phyloP scores from a whole-genome alignment of 2,329 filamentous ascomycete genomes.

The Phialophora verrucosa region DNA sequence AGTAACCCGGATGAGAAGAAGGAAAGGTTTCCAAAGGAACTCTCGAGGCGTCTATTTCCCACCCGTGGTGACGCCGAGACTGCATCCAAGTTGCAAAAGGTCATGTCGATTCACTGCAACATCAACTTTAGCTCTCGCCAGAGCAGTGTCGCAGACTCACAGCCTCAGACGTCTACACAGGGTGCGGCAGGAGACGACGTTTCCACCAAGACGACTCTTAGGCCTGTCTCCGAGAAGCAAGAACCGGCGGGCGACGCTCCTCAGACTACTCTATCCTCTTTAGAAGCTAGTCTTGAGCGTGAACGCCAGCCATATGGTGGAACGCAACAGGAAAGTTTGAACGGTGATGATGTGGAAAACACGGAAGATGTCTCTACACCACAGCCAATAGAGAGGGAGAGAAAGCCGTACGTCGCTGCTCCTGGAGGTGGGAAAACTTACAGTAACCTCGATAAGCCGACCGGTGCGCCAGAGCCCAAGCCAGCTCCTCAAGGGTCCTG shows the following conservation, averaged over 20 bases:
- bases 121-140: slow-evolving; percentile 50
- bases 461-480: slow-evolving; percentile 18
- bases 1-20: slow-evolving; percentile 67
- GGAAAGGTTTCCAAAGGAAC: slow-evolving; percentile 78
- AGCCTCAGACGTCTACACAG: slow-evolving; percentile 30
- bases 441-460: slow-evolving; percentile 44
- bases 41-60: slow-evolving; percentile 76
- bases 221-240: slow-evolving; percentile 26
- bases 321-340: slow-evolving; percentile 1
- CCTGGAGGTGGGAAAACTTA: slow-evolving; percentile 66
- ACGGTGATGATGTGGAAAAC: slow-evolving; percentile 46
- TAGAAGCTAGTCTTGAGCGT: slow-evolving; percentile 48
- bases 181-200: slow-evolving; percentile 30
- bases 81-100: slow-evolving; percentile 65
- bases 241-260: slow-evolving; percentile 13
- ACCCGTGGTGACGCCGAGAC: slow-evolving; percentile 60
- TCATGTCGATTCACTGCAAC: slow-evolving; percentile 61
- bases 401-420: slow-evolving; percentile 67
- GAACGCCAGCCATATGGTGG: slow-evolving; percentile 29
- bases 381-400: slow-evolving; percentile 67
- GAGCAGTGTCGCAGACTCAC: slow-evolving; percentile 44
- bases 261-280: slow-evolving; percentile 22
- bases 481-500: slow-evolving; percentile 22
- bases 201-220: slow-evolving; percentile 38
- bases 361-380: slow-evolving; percentile 49